Conservation (phyloP, 805 yeast genomes). For the Saturnispora kantuleensis region DNA sequence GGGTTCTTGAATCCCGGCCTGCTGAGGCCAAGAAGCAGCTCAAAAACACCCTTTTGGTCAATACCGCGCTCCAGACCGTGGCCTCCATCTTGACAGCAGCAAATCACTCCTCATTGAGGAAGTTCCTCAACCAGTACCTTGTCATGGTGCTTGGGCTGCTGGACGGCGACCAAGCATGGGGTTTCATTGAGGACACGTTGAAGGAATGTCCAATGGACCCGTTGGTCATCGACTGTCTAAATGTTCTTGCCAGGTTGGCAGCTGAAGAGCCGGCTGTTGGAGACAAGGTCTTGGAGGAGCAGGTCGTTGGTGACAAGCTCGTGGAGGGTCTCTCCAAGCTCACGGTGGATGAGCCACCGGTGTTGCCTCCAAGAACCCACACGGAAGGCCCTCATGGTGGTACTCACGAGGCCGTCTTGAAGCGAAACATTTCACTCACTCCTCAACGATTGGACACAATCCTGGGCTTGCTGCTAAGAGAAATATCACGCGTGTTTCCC, state of each 20-base stretch:
- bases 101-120: slow-evolving; percentile 12
- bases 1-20: slow-evolving; percentile 11
- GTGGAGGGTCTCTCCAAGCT: too few relatives aligned
- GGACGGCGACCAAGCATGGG: slow-evolving; percentile 47
- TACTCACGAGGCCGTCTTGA: too few relatives aligned
- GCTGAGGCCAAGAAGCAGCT: slow-evolving; percentile 4
- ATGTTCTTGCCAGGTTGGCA: slow-evolving; percentile 60
- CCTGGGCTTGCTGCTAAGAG: slow-evolving; percentile 30
- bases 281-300: neutral
- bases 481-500: slow-evolving; percentile 16
- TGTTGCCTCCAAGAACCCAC: too few relatives aligned
- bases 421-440: too few relatives aligned
- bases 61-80: slow-evolving; percentile 20
- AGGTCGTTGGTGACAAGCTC: neutral
- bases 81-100: slow-evolving; percentile 15
- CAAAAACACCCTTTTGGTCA: slow-evolving; percentile 10
- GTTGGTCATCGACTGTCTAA: slow-evolving; percentile 52
- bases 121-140: slow-evolving; percentile 47
- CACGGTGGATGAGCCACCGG: too few relatives aligned
- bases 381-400: too few relatives aligned
- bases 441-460: slow-evolving; percentile 25
- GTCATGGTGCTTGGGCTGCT: slow-evolving; percentile 51
- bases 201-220: slow-evolving; percentile 45
- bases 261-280: neutral
- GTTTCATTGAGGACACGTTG: slow-evolving; percentile 55